These are phyloP conservation scores for Blastocystis sp. DNA, from an alignment of 352 stramenopile species.

Conservation along the genomic window DNA sequence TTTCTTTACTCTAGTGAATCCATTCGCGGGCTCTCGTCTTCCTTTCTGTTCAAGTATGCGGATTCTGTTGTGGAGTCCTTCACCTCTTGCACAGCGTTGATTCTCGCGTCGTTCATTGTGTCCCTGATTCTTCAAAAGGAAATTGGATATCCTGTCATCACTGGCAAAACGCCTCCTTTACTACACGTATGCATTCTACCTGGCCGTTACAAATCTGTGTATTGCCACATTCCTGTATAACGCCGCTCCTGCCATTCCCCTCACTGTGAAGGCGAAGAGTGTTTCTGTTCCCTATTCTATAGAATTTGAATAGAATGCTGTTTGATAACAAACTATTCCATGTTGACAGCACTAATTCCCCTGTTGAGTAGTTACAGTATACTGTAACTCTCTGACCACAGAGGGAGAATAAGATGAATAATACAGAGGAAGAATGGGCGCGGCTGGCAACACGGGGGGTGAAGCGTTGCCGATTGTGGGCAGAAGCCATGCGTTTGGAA, in stretches of 20 bases:
- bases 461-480: no score
- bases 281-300: background rate
- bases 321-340: background rate
- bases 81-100: slow-evolving; percentile 6
- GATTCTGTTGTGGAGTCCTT: slow-evolving; percentile 34
- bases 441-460: no score
- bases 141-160: slow-evolving; percentile 39
- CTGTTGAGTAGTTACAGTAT: no score
- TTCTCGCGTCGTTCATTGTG: slow-evolving; percentile 34
- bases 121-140: slow-evolving; percentile 8
- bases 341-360: no score
- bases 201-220: slow-evolving; percentile 11
- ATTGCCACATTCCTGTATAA: slow-evolving; percentile 34
- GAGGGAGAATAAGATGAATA: no score
- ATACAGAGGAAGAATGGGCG: no score
- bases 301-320: background rate
- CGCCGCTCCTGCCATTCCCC: background rate
- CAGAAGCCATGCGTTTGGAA: no score
- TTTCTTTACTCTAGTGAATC: background rate
- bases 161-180: background rate
- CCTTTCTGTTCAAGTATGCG: slow-evolving; percentile 6
- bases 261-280: background rate
- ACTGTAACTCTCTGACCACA: no score
- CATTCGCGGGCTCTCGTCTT: slow-evolving; percentile 15
- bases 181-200: slow-evolving; percentile 11